These are phyloP conservation scores for Cronartium ribicola DNA, from an alignment of 1,284 basidiomycete species.

Conservation along the genomic window DNA sequence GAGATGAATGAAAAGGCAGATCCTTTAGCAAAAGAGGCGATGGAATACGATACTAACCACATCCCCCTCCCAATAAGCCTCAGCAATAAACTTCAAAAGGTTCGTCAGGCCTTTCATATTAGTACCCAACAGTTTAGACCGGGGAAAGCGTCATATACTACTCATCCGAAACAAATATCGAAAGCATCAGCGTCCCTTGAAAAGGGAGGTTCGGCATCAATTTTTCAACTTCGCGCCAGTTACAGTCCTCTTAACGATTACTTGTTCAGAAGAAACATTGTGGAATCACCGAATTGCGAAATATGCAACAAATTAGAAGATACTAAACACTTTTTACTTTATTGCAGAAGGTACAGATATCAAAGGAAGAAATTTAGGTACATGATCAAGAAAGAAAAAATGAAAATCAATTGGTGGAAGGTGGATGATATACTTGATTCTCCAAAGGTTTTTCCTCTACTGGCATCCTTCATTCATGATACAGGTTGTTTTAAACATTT, in stretches of 20 bases:
- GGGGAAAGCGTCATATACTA: neutral
- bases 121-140: neutral
- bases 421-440: too few relatives aligned
- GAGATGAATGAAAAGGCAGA: neutral
- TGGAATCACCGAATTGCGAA: neutral
- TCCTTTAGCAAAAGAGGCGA: neutral
- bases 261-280: neutral
- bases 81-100: neutral
- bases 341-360: too few relatives aligned
- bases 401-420: too few relatives aligned
- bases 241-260: constrained; percentile 1
- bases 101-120: neutral
- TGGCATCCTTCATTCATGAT: too few relatives aligned
- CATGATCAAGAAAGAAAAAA: too few relatives aligned
- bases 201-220: neutral
- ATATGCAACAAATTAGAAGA: too few relatives aligned
- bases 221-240: neutral
- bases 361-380: too few relatives aligned
- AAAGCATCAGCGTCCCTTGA: neutral
- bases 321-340: too few relatives aligned
- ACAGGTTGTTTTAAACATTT: too few relatives aligned
- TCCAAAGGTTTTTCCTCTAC: too few relatives aligned
- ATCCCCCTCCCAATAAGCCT: neutral
- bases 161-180: neutral
- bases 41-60: neutral